A percentile compares a stretch with the other conserved stretches of the same genome.
These are phyloP conservation scores for Mitragyna speciosa DNA, from an alignment of 257 asterid species.

Conservation along the genomic window DNA sequence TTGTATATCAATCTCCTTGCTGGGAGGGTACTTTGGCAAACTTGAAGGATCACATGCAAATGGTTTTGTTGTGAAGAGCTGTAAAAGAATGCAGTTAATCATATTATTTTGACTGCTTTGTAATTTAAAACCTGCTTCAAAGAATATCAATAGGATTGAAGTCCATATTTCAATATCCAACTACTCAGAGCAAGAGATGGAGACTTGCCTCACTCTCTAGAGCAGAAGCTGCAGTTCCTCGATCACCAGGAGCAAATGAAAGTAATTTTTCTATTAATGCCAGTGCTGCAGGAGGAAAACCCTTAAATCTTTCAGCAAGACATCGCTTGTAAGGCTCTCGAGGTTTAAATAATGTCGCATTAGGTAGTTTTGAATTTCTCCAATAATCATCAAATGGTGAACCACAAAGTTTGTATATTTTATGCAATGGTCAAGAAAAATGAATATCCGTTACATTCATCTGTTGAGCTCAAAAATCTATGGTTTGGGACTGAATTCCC, in stretches of 20 bases:
- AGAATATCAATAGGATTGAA: neutral
- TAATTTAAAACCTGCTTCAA: too few relatives aligned
- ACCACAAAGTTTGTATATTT: slow-evolving; percentile 65
- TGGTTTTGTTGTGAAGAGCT: slow-evolving; percentile 56
- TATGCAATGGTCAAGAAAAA: slow-evolving; percentile 35
- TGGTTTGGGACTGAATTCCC: neutral
- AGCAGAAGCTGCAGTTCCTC: slow-evolving; percentile 56
- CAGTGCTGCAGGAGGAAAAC: slow-evolving; percentile 45
- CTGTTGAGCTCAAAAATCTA: too few relatives aligned
- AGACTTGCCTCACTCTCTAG: slow-evolving; percentile 46
- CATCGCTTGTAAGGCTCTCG: slow-evolving; percentile 46
- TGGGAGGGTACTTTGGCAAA: slow-evolving; percentile 59
- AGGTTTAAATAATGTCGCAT: slow-evolving; percentile 49
- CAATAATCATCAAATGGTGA: slow-evolving; percentile 65
- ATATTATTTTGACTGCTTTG: neutral
- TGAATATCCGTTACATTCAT: neutral
- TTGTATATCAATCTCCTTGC: slow-evolving; percentile 54
- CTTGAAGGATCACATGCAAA: slow-evolving; percentile 59
- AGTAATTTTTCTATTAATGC: slow-evolving; percentile 47
- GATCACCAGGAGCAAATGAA: slow-evolving; percentile 46
- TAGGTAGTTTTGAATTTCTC: slow-evolving; percentile 48
- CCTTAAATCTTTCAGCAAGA: slow-evolving; percentile 43
- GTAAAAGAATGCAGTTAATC: slow-evolving; percentile 3
- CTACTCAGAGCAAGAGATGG: slow-evolving; percentile 4
- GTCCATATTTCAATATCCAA: neutral